Evolutionary conservation across 2,329 filamentous ascomycete genomes (phyloP).

Genomic region (Reticulascus tulasneorum): DNA sequence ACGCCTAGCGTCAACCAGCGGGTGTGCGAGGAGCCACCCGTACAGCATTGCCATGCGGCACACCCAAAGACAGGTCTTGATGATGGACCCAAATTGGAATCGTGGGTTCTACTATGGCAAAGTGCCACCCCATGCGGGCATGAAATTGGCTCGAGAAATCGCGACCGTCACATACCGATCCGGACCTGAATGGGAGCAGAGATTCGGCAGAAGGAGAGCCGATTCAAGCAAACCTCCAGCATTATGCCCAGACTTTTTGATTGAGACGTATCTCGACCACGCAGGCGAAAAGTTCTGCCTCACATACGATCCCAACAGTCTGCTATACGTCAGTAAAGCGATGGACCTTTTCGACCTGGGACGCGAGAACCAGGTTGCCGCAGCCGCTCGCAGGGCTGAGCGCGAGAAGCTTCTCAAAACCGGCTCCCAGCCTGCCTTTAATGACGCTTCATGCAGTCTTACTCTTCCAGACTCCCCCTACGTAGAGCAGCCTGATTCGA

Average conservation of each 20-base stretch:
- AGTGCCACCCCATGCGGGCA: conserved; percentile 88
- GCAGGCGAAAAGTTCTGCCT: conserved; percentile 98
- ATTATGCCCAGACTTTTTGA: conserved; percentile 93
- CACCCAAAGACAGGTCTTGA: conserved; percentile 92
- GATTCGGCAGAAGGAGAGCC: conserved; percentile 83
- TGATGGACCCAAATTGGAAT: conserved; percentile 99
- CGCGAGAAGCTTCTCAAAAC: conserved; percentile 56
- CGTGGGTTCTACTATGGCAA: conserved; percentile 88
- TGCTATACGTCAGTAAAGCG: conserved; percentile 95
- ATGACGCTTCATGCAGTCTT: conserved; percentile 64
- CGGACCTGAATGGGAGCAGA: conserved; percentile 94
- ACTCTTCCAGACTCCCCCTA: conserved; percentile 82
- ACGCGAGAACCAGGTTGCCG: conserved; percentile 60
- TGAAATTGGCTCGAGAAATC: conserved; percentile 97
- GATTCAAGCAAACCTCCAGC: conserved; percentile 84
- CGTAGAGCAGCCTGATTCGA: conserved; percentile 66
- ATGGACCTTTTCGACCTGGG: conserved; percentile 98
- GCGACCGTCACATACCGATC: conserved; percentile 96
- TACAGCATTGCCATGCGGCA: conserved; percentile 99
- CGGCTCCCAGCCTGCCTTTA: conserved; percentile 26
- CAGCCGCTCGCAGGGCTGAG: conserved; percentile 57
- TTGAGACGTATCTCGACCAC: conserved; percentile 97
- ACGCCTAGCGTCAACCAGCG: conserved; percentile 83
- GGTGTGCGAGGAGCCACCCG: conserved; percentile 89
- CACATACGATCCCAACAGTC: conserved; percentile 91